Evolutionary conservation across 192 early-diverging fungal species (phyloP).

Genomic region (Backusella liffmaniae): DNA sequence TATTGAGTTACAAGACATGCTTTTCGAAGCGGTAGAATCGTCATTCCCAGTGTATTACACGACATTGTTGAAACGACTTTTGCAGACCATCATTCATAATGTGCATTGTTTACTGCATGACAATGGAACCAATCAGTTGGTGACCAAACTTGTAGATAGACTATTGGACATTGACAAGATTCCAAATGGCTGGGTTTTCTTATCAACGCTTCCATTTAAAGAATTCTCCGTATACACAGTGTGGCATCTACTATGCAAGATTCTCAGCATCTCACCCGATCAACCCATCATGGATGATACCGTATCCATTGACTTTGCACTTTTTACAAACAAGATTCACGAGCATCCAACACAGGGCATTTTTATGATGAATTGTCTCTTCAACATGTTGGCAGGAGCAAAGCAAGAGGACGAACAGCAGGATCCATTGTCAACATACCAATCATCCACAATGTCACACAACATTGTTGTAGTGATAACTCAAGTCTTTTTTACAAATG

Average conservation of each 20-base stretch:
- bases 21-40: not conserved
- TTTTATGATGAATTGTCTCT: conserved; percentile 41
- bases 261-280: not conserved
- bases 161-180: conserved; percentile 8
- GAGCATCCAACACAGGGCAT: conserved; percentile 36
- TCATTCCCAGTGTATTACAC: not conserved
- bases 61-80: conserved; percentile 29
- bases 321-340: not conserved
- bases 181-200: conserved; percentile 20
- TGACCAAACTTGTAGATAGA: conserved; percentile 8
- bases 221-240: conserved; percentile 17
- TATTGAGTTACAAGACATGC: not conserved
- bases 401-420: not conserved
- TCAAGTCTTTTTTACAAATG: conserved; percentile 34
- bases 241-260: conserved; percentile 19
- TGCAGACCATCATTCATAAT: conserved; percentile 40
- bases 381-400: conserved; percentile 26
- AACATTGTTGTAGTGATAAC: conserved; percentile 28
- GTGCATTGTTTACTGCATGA: conserved; percentile 17
- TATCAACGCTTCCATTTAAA: conserved; percentile 29
- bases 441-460: not conserved
- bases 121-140: not conserved
- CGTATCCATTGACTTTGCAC: not conserved
- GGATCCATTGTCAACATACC: not conserved
- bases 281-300: not conserved